Base-by-base conservation (phyloP, 2,329 filamentous ascomycete species). In the Chrysoporthe deuterocubensis region DNA sequence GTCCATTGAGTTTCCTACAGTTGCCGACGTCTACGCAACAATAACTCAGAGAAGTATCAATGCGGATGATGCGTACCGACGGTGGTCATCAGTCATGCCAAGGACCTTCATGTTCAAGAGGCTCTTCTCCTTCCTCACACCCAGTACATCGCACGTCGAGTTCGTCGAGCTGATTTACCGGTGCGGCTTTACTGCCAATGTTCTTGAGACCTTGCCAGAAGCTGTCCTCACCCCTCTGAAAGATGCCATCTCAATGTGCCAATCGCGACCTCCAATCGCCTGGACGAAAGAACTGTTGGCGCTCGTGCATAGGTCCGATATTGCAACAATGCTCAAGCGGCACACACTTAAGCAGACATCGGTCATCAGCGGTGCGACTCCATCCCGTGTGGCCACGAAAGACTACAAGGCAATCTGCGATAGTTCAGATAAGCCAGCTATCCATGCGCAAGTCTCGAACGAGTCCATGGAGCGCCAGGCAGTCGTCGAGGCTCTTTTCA, bases 401-500 rank as follows among this genome's bases (percentile, higher is more conserved):
- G 94, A 97, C 76, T 88, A 93, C 67, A 92, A 90, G 71, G 84
- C 89, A n/a, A 89, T 97, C 43, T 70, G 68, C 48, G 66, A 62
- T 5, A 64, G 58, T 4, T 42, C 64, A 2, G 68, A 70, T 14
- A 59, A 48, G 52, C 62, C 68, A 13, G 62, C 59, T 34, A 62
- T 50, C 9, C 61, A 66, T 32, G 63, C 48, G 13, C 66, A 65
- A 56, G 5, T 66, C 5, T 60, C 66, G 21, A 95, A 93, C 71
- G 85, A 89, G 69, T 87, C 84, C 50, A 81, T 87, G 1, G 89
- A 93, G 57, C 89, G 94, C 40, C 90, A 95, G 77, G 86, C 90
- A 11, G 89, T 98, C 8, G 96, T 96, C 42, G 89, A 90, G 63
- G 84, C 96, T 9, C 90, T 99, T 40, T 99, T 98, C 84, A 90